Evolutionary conservation across 1,139 yeast genomes (phyloP), one percentile per base, ranked within the genome.

Genomic region (Williopsis jadinii): DNA sequence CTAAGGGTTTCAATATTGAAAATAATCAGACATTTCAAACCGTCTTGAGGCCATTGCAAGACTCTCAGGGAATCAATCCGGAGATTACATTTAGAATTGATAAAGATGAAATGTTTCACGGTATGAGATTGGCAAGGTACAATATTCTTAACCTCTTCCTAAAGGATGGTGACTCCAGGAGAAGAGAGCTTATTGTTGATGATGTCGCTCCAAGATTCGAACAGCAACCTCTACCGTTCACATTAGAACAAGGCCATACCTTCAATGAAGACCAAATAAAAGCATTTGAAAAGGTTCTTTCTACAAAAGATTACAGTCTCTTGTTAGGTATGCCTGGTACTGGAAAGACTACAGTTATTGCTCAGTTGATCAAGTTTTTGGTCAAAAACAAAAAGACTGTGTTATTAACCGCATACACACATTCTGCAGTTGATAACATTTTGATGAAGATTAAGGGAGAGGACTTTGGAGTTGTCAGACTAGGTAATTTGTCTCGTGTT

Each of bases 241-340:
- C 46, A 4, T 38, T 55, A 11, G 46, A 49, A 11, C 26, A 37
- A 1, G 34, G 44, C 6, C 57, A 52, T 5, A 45, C 51, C 5
- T 71, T 80, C 51, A 92, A 92, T 53, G 55, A 59, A 0, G 95
- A 87, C 53, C 99, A 92, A 56, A 48, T 66, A 5, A 52, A 48
- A 2, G 97, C 97, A 0, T 70, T 92, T 35, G 71, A 77, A 11
- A 74, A 71, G 49, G 87, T 79, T 0, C 58, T 87, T 40, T 60
- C 71, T 14, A 73, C 95, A 0, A 62, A 80, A 39, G 95, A 90
- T 57, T 92, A 85, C 58, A 70, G 92, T 3, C 67, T 92, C 49
- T 75, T 92, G 30, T 64, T 90, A 43, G 99, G 99, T 1, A 92
- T 94, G 98, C 98, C 98, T 0, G 99, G 99, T 2, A 92, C 98